Percentiles rank a stretch among this genome's conserved stretches.
Evolutionary conservation across 1,139 yeast species (phyloP).

Genomic region (Blastobotrys capitulatus): DNA sequence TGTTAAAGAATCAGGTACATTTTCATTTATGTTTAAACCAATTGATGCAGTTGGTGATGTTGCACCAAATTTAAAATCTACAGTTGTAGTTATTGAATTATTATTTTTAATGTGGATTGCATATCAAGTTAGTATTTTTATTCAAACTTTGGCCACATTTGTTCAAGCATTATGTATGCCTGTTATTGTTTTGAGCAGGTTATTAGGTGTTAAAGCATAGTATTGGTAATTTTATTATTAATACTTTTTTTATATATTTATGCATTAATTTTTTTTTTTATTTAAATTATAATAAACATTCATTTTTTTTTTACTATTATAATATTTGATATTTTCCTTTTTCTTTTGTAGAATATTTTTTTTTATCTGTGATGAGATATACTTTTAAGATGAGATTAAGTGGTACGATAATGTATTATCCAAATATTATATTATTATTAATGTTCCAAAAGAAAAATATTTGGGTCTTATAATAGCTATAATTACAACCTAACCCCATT

Average conservation of each 20-base stretch:
- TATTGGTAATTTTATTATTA: background rate
- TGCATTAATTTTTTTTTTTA: background rate
- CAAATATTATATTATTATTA: no score
- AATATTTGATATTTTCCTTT: no score
- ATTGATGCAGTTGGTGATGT: constrained; percentile 28
- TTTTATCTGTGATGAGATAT: no score
- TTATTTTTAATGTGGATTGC: constrained; percentile 30
- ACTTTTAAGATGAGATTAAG: no score
- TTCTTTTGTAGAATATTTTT: no score
- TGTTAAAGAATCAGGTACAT: constrained; percentile 23
- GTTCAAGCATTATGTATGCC: constrained; percentile 30
- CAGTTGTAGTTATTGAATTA: constrained; percentile 29
- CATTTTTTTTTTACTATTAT: no score
- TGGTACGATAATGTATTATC: no score
- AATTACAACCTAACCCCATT: no score
- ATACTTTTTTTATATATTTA: background rate
- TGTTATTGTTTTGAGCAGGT: constrained; percentile 27
- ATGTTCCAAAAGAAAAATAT: no score
- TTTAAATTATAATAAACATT: background rate
- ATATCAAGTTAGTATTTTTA: constrained; percentile 29
- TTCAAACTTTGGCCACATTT: constrained; percentile 29
- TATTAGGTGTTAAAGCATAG: constrained; percentile 17
- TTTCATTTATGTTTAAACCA: constrained; percentile 26
- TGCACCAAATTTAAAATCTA: constrained; percentile 24
- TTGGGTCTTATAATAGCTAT: no score